A percentile compares a stretch with the other conserved stretches of the same genome.
These are phyloP conservation scores for Colletotrichum incanum DNA, from an alignment of 2,329 filamentous ascomycete genomes.

Conservation along the genomic window DNA sequence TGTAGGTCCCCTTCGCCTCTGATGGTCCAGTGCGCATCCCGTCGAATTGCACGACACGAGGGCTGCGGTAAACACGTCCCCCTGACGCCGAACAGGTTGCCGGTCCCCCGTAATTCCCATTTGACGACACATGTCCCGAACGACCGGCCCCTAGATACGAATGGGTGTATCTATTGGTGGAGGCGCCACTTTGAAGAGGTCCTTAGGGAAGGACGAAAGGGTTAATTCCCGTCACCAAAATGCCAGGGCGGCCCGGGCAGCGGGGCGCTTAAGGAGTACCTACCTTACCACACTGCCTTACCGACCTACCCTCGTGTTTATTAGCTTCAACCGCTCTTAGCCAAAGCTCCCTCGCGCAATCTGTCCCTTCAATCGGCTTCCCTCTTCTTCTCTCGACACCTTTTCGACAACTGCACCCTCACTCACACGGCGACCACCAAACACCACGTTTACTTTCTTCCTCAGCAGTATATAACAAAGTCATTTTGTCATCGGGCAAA, in stretches of 20 bases:
- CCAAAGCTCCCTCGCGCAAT: conserved; percentile 40
- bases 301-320: conserved; percentile 13
- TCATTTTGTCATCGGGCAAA: neutral
- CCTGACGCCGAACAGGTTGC: conserved; percentile 29
- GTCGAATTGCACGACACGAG: neutral
- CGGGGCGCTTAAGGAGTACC: neutral
- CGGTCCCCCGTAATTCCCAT: conserved; percentile 36
- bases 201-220: neutral
- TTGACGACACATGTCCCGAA: conserved; percentile 47
- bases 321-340: conserved; percentile 28
- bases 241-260: neutral
- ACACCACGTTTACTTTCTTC: conserved; percentile 7
- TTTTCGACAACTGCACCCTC: conserved; percentile 10
- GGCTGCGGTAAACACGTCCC: conserved; percentile 7
- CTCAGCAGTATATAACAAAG: conserved; percentile 13
- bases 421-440: conserved; percentile 9
- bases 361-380: conserved; percentile 43
- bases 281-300: conserved; percentile 12
- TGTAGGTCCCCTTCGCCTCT: neutral
- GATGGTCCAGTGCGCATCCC: neutral
- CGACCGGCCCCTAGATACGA: neutral
- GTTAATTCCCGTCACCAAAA: conserved; percentile 4
- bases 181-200: conserved; percentile 4
- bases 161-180: neutral
- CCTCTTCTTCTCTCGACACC: conserved; percentile 42